phyloP scores from a whole-genome alignment of 306 rosid genomes.

The Bauhinia variegata region DNA sequence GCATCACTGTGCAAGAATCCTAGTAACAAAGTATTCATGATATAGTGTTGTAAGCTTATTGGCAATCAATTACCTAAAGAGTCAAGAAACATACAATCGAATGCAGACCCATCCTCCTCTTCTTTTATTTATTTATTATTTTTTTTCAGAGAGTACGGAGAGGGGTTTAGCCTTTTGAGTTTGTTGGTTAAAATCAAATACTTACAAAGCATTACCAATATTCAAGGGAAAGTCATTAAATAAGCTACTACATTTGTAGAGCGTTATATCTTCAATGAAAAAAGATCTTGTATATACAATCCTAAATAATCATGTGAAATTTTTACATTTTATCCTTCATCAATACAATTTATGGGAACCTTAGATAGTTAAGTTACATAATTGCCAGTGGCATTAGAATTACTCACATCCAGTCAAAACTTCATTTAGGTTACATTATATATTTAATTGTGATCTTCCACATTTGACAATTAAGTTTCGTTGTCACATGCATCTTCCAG shows the following conservation, averaged over 20 bases:
- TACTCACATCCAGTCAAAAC: neutral
- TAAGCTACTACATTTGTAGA: conserved; percentile 24
- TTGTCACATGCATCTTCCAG: neutral
- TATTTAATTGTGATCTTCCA: conserved; percentile 2
- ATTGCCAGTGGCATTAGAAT: conserved; percentile 9
- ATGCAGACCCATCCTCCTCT: neutral
- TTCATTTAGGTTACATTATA: neutral
- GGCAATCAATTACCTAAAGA: neutral
- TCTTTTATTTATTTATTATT: neutral
- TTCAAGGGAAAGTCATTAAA: conserved; percentile 25
- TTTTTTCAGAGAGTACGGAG: too few relatives aligned
- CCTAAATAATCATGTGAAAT: conserved; percentile 5
- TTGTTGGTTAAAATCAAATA: conserved; percentile 10
- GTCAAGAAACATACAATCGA: conserved; percentile 9
- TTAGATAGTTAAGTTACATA: conserved; percentile 20
- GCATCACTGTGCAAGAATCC: neutral
- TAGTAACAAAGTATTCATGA: conserved; percentile 9
- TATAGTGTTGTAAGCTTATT: conserved; percentile 5
- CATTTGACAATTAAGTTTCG: conserved; percentile 23
- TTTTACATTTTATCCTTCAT: conserved; percentile 1
- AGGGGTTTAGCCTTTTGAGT: neutral
- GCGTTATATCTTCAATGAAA: conserved; percentile 12
- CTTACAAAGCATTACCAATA: neutral
- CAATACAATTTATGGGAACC: neutral
- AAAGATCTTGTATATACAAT: neutral